Evolutionary conservation across 1,284 basidiomycete genomes (phyloP), one percentile per base, ranked within the genome.

Genomic region (Tilletia horrida): DNA sequence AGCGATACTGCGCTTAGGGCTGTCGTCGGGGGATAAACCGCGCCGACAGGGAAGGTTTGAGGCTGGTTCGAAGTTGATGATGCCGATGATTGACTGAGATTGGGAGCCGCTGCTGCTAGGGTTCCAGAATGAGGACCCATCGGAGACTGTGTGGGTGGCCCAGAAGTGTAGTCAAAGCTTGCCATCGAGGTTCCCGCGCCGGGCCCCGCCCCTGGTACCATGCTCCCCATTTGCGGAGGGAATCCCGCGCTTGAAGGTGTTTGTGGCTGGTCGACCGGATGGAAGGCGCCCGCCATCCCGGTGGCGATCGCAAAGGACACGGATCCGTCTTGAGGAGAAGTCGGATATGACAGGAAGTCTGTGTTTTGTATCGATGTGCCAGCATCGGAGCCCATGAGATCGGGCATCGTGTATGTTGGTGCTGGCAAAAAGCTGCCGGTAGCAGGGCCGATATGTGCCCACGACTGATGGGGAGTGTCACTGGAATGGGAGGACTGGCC

Each of bases 1-100:
- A 40, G 14, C 55, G 55, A 16, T 16, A 35, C 11, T 25, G 61
- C n/a, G 40, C 40, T 62, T 4, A 45, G 40, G 7, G 61, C 40
- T 7, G 69, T 67, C 2, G 62, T 67, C 3, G 59, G 16, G 35
- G 52, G 2, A 31, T 42, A 42, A 48, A 47, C 42, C 18, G 42
- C 18, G 42, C 9, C 8, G 62, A 42, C n/a, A 21, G 48, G 6
- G 16, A 18, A 65, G 63, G 23, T 35, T 31, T 31, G 43, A 16
- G 63, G 63, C 16, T 21, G 9, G 21, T n/a, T 40, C 14, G 31
- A n/a, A 18, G 16, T 50, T 42, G 45, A 13, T 16, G 50, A 7
- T n/a, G 21, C 23, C 25, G 50, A 40, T 48, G 4, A 21, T 52
- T 52, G 50, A 27, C 23, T 21, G 3, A 27, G 50, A 52, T 3